Percentiles rank a stretch among this genome's conserved stretches.
Evolutionary conservation across 2,329 filamentous ascomycete genomes (phyloP).

Genomic region (Cladosporium colombiae): DNA sequence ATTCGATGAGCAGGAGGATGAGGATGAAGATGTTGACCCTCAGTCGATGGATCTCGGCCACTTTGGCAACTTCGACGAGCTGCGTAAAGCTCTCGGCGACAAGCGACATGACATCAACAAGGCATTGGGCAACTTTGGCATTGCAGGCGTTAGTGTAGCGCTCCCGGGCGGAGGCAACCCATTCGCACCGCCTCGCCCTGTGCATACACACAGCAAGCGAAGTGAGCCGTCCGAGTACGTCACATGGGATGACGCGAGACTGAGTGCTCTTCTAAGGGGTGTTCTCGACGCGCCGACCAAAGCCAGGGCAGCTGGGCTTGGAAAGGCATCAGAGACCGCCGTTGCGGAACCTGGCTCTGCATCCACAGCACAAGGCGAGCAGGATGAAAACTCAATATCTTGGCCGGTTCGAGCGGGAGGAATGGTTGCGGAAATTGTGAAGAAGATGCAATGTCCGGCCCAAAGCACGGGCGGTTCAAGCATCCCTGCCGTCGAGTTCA

Average conservation of each 20-base stretch:
- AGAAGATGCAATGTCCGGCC: neutral
- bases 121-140: slow-evolving; percentile 28
- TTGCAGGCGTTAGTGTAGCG: slow-evolving; percentile 26
- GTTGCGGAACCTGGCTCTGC: neutral
- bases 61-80: slow-evolving; percentile 23
- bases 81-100: slow-evolving; percentile 30
- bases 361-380: neutral
- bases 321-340: neutral
- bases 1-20: slow-evolving; percentile 49
- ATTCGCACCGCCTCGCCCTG: slow-evolving; percentile 4
- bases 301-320: neutral
- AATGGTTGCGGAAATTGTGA: slow-evolving; percentile 3
- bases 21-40: slow-evolving; percentile 45
- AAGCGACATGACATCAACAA: slow-evolving; percentile 25
- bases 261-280: slow-evolving; percentile 33
- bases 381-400: slow-evolving; percentile 3
- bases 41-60: slow-evolving; percentile 32
- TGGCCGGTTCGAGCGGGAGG: neutral
- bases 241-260: slow-evolving; percentile 34
- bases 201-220: slow-evolving; percentile 12
- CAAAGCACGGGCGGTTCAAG: neutral
- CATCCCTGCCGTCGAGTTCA: neutral
- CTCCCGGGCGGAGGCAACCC: slow-evolving; percentile 10
- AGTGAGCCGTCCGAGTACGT: slow-evolving; percentile 19
- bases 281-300: slow-evolving; percentile 33